These are phyloP conservation scores for Gamarada debralockiae DNA, from an alignment of 495 filamentous ascomycete genomes.

Conservation along the genomic window DNA sequence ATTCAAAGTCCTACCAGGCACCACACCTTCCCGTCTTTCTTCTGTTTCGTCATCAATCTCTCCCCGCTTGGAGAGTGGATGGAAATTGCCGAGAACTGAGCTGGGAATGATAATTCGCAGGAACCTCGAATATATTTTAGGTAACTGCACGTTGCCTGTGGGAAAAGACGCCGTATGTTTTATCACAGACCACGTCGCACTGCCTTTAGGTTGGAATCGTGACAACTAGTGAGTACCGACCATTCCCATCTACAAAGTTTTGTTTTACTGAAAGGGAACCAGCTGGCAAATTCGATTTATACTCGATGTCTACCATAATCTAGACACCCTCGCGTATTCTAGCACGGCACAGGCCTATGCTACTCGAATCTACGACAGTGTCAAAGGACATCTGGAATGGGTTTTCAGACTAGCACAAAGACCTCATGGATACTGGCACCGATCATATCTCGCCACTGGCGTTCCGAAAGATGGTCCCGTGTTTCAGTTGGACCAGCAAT, in stretches of 20 bases:
- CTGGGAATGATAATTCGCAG: slow-evolving; percentile 4
- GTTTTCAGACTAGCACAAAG: slow-evolving; percentile 10
- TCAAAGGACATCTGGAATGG: slow-evolving; percentile 13
- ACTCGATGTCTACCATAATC: background rate
- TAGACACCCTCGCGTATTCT: background rate
- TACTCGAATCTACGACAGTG: background rate
- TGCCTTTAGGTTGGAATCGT: slow-evolving; percentile 17
- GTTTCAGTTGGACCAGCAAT: slow-evolving; percentile 16
- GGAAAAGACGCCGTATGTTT: background rate
- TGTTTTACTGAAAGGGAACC: too few species aligned
- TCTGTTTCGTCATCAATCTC: background rate
- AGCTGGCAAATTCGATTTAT: slow-evolving; percentile 12
- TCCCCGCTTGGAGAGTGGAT: background rate
- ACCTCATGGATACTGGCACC: slow-evolving; percentile 13
- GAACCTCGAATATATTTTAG: slow-evolving; percentile 14
- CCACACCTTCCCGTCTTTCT: background rate
- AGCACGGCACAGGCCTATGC: background rate
- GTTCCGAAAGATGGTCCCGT: slow-evolving; percentile 8
- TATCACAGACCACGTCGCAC: slow-evolving; percentile 15
- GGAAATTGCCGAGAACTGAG: background rate
- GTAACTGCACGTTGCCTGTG: slow-evolving; percentile 11
- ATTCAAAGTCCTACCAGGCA: background rate
- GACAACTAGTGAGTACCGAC: slow-evolving; percentile 19
- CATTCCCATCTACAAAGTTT: too few species aligned
- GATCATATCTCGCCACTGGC: slow-evolving; percentile 13